Evolutionary conservation across 1,284 basidiomycete genomes (phyloP), one percentile per base, ranked within the genome.

Genomic region (Ganoderma sinense): DNA sequence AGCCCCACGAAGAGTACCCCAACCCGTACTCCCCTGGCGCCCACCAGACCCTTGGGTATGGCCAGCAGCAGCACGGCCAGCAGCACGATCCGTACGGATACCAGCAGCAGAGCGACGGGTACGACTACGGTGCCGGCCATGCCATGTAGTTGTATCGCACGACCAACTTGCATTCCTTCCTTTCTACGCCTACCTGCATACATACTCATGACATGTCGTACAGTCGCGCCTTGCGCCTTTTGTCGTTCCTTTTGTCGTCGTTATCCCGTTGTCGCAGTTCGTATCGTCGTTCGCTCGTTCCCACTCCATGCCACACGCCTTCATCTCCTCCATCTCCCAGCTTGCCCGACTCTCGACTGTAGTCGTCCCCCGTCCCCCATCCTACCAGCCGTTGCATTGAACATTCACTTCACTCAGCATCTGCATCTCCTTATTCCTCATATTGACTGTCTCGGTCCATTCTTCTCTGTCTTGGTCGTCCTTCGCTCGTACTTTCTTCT

Each of bases 101-200:
- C 66, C 67, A 71, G 66, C 64, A 60, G 41, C 64, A 59, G 43
- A 70, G 68, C 39, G 74, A 77, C 33, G 74, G 69, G 64, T 72
- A 78, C 69, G 77, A 76, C 65, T 76, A 78, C 66, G 66, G 70
- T 68, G 71, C 73, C 66, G 77, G 77, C 55, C 77, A 78, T 74
- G 78, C 78, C 45, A 75, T 79, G 75, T 79, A 78, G 77, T 76
- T 67, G 69, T 66, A 67, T 63, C 59, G 58, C 65, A 36, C 64
- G 67, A 40, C 62, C 68, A 53, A 68, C 66, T 68, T 48, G 59
- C 64, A 61, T 59, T 64, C 67, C 11, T 72, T 69, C 64, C 63
- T 63, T 68, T 60, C 63, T 18, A 40, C 11, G 18, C 31, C 64
- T 43, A 61, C 33, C 39, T 31, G 6, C 58, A 58, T 64, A 10